Percentiles rank a stretch among this genome's conserved stretches.
These are phyloP conservation scores for Typha latifolia DNA, from an alignment of 176 grass and related monocot genomes.

Conservation along the genomic window DNA sequence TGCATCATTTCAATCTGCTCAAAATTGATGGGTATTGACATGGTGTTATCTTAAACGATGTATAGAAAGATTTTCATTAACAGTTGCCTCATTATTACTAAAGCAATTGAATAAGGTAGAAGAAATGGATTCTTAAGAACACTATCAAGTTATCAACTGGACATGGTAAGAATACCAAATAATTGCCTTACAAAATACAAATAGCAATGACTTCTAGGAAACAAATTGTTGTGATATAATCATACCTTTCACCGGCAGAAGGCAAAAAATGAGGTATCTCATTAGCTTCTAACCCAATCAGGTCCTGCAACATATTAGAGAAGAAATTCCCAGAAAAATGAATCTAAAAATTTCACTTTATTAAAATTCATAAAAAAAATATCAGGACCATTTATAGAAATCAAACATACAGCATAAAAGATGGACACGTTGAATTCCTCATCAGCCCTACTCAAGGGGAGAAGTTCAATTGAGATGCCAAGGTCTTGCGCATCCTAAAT, in stretches of 20 bases:
- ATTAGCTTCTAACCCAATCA: constrained; percentile 78
- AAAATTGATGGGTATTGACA: no score
- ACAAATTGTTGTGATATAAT: background rate
- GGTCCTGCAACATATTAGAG: constrained; percentile 34
- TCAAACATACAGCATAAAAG: constrained; percentile 77
- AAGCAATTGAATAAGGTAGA: background rate
- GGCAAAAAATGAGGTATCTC: constrained; percentile 60
- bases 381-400: background rate
- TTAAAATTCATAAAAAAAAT: background rate
- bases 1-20: no score
- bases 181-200: background rate
- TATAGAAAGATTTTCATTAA: no score
- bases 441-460: constrained; percentile 55
- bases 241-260: constrained; percentile 75
- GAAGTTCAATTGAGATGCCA: constrained; percentile 86
- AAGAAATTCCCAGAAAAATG: constrained; percentile 1
- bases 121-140: background rate
- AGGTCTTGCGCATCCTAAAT: constrained; percentile 79
- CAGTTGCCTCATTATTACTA: constrained; percentile 1
- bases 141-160: background rate
- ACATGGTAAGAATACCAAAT: background rate
- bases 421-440: constrained; percentile 73
- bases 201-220: background rate
- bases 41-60: no score
- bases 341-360: background rate